Evolutionary conservation across 768 basidiomycete genomes (phyloP), one percentile per base, ranked within the genome.

Genomic region (Rhizopogon roseolus): DNA sequence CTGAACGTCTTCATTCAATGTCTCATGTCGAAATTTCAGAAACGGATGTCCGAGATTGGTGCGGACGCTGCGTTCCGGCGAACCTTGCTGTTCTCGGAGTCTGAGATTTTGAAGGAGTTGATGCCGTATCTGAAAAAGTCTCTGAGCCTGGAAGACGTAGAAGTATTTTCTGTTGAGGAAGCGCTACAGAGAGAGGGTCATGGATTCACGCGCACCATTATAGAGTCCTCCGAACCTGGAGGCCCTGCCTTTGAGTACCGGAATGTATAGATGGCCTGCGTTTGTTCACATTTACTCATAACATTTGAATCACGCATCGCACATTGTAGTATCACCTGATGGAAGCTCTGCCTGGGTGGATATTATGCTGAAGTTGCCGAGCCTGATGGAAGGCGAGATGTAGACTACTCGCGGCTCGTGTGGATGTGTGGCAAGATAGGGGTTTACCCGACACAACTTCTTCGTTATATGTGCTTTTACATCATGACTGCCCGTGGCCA

Each of bases 181-280:
- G 89, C 86, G 2, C 64, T 77, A 62, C 71, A 76, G 50, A 80
- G 77, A 56, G 73, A 71, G 41, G 78, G 72, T 13, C 69, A 72
- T 2, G 87, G 87, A 0, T 91, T 82, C 67, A 82, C 79, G 14
- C 78, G 79, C 62, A 73, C 65, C 54, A 86, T 92, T 60, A 84
- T 94, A 41, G 93, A 93, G 54, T 73, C 73, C n/a, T 89, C 92
- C 10, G 93, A 95, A 71, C 95, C 95, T 34, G 93, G 90, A 9
- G 78, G 74, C 36, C 94, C 94, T 43, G 86, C 85, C 4, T 89
- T 94, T 62, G 88, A 93, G 64, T 96, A 93, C 70, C 82, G 84
- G 66, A 97, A 96, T 69, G 83, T 88, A 38, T 67, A 69, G 50
- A 50, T 0, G 10, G 5, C 10, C 34, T 36, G 11, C 10, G 34